Evolutionary conservation across 2,329 filamentous ascomycete genomes (phyloP), one percentile per base, ranked within the genome.

Genomic region (Exophiala bonariae): DNA sequence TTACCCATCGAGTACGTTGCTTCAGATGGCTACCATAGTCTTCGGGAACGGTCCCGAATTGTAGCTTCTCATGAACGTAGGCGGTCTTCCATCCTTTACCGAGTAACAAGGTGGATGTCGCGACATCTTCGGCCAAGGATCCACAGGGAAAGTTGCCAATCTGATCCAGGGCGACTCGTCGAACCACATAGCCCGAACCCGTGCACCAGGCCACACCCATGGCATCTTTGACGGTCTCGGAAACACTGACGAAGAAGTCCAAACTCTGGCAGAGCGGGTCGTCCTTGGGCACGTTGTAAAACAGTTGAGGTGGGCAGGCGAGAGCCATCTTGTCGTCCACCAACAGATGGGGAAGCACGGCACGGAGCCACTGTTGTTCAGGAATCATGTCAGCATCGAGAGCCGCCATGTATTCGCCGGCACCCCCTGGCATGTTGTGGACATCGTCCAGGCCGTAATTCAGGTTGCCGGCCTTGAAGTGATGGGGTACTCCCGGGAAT

Each of bases 391-490:
- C 63, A n/a, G 60, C 62, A 49, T 64, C 63, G 22, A 65, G 51
- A 26, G 57, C 62, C 19, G 61, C 63, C 41, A 65, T 78, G 61
- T 73, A 83, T 57, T 78, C 71, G 32, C 72, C 71, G n/a, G 77
- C 69, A 18, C 79, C 79, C 14, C 77, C 78, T 1, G 77, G 76
- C 23, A 82, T 64, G n/a, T 65, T 59, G 13, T 70, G 68, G 3
- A 74, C 69, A 44, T 74, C 69, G 13, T 80, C 74, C 16, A 81
- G 63, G 26, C 78, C 82, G 46, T 80, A 78, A 64, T 83, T 84
- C 20, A 63, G 48, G 41, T 63, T 63, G 28, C 58, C 60, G 28
- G 59, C 61, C 41, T 63, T 63, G 54, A 59, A 60, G 31, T 59
- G 55, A 34, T 58, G 55, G 20, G 57, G 58, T 9, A 58, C 58